Evolutionary conservation across 2,329 filamentous ascomycete species (phyloP), one percentile per base, ranked within the genome.

Genomic region (Hymenoscyphus fraxineus): DNA sequence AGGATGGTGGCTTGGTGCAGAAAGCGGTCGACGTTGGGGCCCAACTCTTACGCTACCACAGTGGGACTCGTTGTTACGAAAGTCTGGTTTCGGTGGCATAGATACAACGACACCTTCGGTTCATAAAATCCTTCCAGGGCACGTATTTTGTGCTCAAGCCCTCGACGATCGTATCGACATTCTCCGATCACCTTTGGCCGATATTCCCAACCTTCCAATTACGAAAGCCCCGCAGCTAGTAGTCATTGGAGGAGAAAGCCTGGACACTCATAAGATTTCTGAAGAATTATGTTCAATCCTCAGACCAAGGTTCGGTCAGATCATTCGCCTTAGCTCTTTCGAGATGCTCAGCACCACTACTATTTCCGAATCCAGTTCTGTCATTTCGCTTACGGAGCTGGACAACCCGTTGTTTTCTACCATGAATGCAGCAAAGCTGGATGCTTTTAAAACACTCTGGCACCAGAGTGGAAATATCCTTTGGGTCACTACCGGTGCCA

Each of bases 51-150:
- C 57, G 10, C 40, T 65, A 1, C 62, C 70, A 2, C 41, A 68
- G 41, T 77, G 75, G 76, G 64, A 73, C 15, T 22, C 27, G 6
- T 69, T 71, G 38, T 66, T 77, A 1, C 39, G 56, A 2, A 56
- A 47, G 9, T 66, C 70, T 31, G 77, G 77, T 3, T 79, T 78
- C 60, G 64, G 67, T 1, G 74, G 76, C 1, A 60, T 69, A 9
- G 73, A 78, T 27, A 59, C 64, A 0, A 61, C 70, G 4, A 64
- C 67, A 1, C 51, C 51, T 2, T 12, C 10, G 16, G 10, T 56
- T 22, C n/a, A 56, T 22, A 15, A 12, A 12, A 13, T 13, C 3
- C 19, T 16, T 15, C 51, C 51, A 10, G 10, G n/a, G 16, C 10
- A 12, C 27, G 51, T 56, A 15, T 16, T 56, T 22, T 12, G 10